These are phyloP conservation scores for Dactylonectria estremocensis DNA, from an alignment of 2,329 filamentous ascomycete genomes.

Conservation along the genomic window DNA sequence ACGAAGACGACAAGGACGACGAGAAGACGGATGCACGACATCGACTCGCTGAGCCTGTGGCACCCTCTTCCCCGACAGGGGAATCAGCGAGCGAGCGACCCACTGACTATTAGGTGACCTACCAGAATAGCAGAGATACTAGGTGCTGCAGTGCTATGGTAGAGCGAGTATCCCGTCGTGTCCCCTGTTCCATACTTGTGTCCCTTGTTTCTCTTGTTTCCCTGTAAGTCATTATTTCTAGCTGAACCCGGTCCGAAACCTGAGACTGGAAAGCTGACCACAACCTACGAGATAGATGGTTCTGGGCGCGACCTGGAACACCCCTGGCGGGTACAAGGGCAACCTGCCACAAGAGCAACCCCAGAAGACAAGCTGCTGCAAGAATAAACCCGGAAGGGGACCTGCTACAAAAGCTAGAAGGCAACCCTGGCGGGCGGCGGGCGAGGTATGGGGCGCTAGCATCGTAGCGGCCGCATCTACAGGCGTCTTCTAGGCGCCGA, in stretches of 20 bases:
- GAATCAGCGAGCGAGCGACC: conserved; percentile 4
- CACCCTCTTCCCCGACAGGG: conserved; percentile 42
- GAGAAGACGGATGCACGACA: conserved; percentile 53
- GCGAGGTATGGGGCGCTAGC: conserved; percentile 48
- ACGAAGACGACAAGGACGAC: conserved; percentile 7
- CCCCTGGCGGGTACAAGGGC: not conserved
- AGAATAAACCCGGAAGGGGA: not conserved
- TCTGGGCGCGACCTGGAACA: conserved; percentile 2
- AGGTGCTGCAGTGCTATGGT: no score
- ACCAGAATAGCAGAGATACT: no score
- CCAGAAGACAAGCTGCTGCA: not conserved
- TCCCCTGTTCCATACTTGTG: conserved; percentile 34
- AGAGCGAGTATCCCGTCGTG: not conserved
- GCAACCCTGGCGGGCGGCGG: conserved; percentile 23
- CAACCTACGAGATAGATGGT: not conserved
- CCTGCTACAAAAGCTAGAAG: not conserved
- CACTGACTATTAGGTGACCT: conserved; percentile 38
- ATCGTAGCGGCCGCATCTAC: conserved; percentile 34
- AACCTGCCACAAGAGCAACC: conserved; percentile 9
- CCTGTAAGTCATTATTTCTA: no score
- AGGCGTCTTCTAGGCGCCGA: conserved; percentile 53
- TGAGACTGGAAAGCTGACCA: conserved; percentile 9
- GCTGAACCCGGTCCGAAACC: conserved; percentile 8
- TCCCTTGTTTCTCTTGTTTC: conserved; percentile 17
- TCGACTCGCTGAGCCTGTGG: conserved; percentile 61